Percentiles rank a stretch among this genome's conserved stretches.
Conservation (phyloP, 139 green algal genomes). For the Axilococcus clingmanii region DNA sequence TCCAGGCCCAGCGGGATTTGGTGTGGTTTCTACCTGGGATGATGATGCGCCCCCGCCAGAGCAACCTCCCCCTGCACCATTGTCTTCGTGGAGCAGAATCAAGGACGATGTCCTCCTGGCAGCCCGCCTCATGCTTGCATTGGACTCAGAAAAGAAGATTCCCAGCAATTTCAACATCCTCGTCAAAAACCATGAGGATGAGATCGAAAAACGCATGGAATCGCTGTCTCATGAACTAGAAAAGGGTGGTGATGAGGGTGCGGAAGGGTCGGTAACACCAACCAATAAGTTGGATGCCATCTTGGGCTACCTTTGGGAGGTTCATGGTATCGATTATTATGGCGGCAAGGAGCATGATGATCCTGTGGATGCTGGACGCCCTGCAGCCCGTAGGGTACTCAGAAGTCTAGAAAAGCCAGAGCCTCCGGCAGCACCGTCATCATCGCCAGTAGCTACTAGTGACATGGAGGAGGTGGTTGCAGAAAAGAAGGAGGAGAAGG, state of each 20-base stretch:
- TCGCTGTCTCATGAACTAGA: conserved; percentile 6
- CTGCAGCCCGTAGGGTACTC: conserved; percentile 6
- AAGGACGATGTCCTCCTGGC: conserved; percentile 52
- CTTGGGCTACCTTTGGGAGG: conserved; percentile 82
- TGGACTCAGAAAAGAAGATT: conserved; percentile 75
- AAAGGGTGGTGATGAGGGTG: conserved; percentile 11
- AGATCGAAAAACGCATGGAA: not conserved
- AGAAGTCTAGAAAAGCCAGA: no score
- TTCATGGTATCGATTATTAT: conserved; percentile 90
- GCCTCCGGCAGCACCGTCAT: not conserved
- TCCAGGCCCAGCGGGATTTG: not conserved
- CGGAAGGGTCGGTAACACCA: not conserved
- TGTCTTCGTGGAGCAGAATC: conserved; percentile 37
- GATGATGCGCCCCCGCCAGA: not conserved
- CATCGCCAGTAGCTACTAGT: not conserved
- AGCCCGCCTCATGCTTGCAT: conserved; percentile 41
- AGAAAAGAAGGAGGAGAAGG: not conserved
- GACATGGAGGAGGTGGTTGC: not conserved
- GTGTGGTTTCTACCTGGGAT: not conserved
- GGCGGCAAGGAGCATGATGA: conserved; percentile 27
- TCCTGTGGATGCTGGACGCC: conserved; percentile 6
- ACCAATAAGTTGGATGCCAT: conserved; percentile 56
- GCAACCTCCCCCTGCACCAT: conserved; percentile 25
- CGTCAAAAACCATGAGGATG: not conserved
- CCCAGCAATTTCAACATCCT: conserved; percentile 43